These are phyloP conservation scores for Lanmaoa pseudosensibilis DNA, from an alignment of 768 basidiomycete genomes.

Conservation along the genomic window DNA sequence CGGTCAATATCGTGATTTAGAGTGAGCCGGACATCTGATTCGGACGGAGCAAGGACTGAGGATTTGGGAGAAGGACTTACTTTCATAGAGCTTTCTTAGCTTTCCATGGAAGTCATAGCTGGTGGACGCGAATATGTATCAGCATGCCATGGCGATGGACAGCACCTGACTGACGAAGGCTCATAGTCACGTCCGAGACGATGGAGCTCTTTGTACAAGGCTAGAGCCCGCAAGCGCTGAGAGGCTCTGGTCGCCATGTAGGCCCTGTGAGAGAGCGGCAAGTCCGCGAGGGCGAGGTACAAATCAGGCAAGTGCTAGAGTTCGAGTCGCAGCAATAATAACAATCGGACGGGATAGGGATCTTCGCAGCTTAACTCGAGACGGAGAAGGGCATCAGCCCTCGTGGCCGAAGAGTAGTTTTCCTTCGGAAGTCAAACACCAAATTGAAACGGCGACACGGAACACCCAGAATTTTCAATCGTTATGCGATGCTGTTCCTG, in stretches of 20 bases:
- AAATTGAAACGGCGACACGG: too few relatives aligned
- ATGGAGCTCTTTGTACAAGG: constrained; percentile 81
- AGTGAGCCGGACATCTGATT: neutral
- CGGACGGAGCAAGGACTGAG: neutral
- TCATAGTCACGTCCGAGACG: constrained; percentile 82
- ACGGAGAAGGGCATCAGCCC: too few relatives aligned
- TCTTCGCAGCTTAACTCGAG: too few relatives aligned
- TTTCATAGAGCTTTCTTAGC: constrained; percentile 71
- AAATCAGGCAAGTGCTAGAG: neutral
- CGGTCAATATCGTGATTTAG: neutral
- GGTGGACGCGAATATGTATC: constrained; percentile 9
- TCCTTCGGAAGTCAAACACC: too few relatives aligned
- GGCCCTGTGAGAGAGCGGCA: neutral
- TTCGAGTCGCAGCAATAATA: too few relatives aligned
- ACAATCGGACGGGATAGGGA: too few relatives aligned
- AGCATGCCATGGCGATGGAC: constrained; percentile 11
- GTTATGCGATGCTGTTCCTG: too few relatives aligned
- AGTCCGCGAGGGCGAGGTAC: neutral
- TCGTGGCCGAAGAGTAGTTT: too few relatives aligned
- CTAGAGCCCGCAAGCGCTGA: constrained; percentile 59
- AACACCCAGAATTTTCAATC: too few relatives aligned
- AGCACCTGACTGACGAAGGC: constrained; percentile 56
- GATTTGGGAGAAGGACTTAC: constrained; percentile 39
- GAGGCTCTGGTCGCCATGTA: constrained; percentile 53
- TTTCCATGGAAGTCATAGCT: constrained; percentile 80